Base-by-base conservation (phyloP, 768 basidiomycete species). In the Mycena polygramma region DNA sequence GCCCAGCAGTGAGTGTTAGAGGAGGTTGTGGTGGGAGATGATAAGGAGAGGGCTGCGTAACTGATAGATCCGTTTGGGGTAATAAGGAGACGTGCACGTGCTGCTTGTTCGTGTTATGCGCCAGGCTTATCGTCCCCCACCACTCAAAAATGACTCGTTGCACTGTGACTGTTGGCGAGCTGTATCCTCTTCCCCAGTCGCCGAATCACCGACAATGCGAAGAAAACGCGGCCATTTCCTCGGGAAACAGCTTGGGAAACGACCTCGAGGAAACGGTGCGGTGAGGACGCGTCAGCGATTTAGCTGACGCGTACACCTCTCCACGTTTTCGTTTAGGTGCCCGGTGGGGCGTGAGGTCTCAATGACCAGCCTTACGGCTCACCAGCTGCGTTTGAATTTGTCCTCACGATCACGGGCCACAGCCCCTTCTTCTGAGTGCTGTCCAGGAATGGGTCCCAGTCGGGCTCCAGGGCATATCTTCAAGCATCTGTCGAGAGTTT, bases 161-260 rank as follows among this genome's bases (percentile, higher is more conserved):
- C 30, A 30, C 17, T 14, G 8, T 19, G n/a, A 26, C 22, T 41
- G 13, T 41, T 43, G 22, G 5, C n/a, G n/a, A 49, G 30, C 41
- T 58, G 57, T 26, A 41, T 58, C 41, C 19, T 45, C 22, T 49
- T 22, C 20, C 36, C 48, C 17, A 41, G 35, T 61, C 30, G 30
- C 30, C 30, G 30, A 30, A 22, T 52, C 10, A 51, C 49, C 49
- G 26, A 10, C 48, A 62, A 51, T 49, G 61, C 49, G 61, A 22
- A 14, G 11, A 51, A 62, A 62, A 62, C 36, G 61, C 61, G 61
- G 61, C 24, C 35, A 37, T 39, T 49, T 62, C 48, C 61, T 62
- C 61, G 48, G 61, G 14, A 62, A 52, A 39, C 51, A 22, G 61
- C 61, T 62, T 49, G 48, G 61, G 14, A 62, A 52, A 39, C 51